Percentiles rank a stretch among this genome's conserved stretches.
phyloP scores from a whole-genome alignment of 768 basidiomycete species.

The Steccherinum ochraceum region DNA sequence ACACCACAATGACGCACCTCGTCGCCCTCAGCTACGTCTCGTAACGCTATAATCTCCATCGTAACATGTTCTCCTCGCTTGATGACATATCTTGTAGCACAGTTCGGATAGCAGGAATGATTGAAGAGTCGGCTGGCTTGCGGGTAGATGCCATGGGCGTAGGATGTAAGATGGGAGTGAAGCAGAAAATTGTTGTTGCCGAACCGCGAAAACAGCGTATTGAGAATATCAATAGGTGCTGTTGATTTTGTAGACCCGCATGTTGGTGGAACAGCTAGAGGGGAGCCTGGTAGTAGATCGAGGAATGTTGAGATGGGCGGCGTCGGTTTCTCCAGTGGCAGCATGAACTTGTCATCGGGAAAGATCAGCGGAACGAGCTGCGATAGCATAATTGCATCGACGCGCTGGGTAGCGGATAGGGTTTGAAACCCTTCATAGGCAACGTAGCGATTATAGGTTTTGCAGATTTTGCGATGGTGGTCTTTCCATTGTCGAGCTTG shows the following conservation, averaged over 20 bases:
- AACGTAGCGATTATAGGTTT: slow-evolving; percentile 38
- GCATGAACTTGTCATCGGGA: slow-evolving; percentile 9
- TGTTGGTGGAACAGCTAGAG: slow-evolving; percentile 8
- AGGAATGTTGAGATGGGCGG: slow-evolving; percentile 13
- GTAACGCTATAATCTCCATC: slow-evolving; percentile 65
- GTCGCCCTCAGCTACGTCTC: slow-evolving; percentile 48
- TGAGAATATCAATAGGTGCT: slow-evolving; percentile 4
- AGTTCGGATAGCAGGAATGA: slow-evolving; percentile 76
- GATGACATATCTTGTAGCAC: slow-evolving; percentile 54
- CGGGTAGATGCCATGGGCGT: slow-evolving; percentile 74
- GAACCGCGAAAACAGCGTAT: slow-evolving; percentile 50
- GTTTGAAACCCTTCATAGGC: slow-evolving; percentile 40
- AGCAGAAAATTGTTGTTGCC: slow-evolving; percentile 80
- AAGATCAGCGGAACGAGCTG: slow-evolving; percentile 45
- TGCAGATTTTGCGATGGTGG: slow-evolving; percentile 69
- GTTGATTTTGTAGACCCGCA: slow-evolving; percentile 8
- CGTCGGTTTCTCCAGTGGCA: neutral
- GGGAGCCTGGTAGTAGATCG: slow-evolving; percentile 16
- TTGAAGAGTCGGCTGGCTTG: slow-evolving; percentile 77
- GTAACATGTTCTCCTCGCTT: slow-evolving; percentile 27
- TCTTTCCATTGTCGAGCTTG: slow-evolving; percentile 62
- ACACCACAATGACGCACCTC: slow-evolving; percentile 45
- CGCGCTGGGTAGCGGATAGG: slow-evolving; percentile 45
- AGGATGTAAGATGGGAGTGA: slow-evolving; percentile 62
- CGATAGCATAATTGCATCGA: slow-evolving; percentile 60